A percentile compares a stretch with the other conserved stretches of the same genome.
These are phyloP conservation scores for Atkinsonella texensis DNA, from an alignment of 2,329 filamentous ascomycete genomes.

Conservation along the genomic window DNA sequence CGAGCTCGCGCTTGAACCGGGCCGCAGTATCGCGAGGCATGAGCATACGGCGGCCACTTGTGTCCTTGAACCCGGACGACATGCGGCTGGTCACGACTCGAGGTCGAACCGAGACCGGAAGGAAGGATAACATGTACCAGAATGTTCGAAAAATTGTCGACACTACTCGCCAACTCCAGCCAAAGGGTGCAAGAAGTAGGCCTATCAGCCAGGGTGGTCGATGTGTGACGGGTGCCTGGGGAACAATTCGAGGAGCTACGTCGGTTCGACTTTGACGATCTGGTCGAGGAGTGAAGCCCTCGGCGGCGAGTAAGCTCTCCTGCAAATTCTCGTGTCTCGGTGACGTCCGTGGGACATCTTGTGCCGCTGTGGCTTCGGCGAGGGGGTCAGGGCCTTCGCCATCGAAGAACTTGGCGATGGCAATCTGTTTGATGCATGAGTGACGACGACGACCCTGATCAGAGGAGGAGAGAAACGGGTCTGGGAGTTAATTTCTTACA, in stretches of 20 bases:
- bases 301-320: slow-evolving; percentile 36
- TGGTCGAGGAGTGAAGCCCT: slow-evolving; percentile 12
- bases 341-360: slow-evolving; percentile 49
- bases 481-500: slow-evolving; percentile 30
- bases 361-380: slow-evolving; percentile 59
- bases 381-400: slow-evolving; percentile 77
- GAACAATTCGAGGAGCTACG: slow-evolving; percentile 75
- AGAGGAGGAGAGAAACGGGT: no score
- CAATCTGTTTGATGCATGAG: slow-evolving; percentile 48
- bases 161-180: slow-evolving; percentile 60
- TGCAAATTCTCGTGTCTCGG: slow-evolving; percentile 64
- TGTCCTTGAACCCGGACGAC: slow-evolving; percentile 41
- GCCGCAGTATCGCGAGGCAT: slow-evolving; percentile 80
- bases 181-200: slow-evolving; percentile 71
- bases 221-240: slow-evolving; percentile 56
- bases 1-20: slow-evolving; percentile 83
- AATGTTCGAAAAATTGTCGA: slow-evolving; percentile 60
- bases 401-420: slow-evolving; percentile 95
- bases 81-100: slow-evolving; percentile 42
- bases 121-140: slow-evolving; percentile 66
- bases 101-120: slow-evolving; percentile 54
- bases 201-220: slow-evolving; percentile 65
- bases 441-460: background rate
- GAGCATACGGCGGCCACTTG: slow-evolving; percentile 60
- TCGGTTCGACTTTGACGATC: slow-evolving; percentile 31